These are phyloP conservation scores for Solanum rostratum DNA, from an alignment of 257 asterid species.

Conservation along the genomic window DNA sequence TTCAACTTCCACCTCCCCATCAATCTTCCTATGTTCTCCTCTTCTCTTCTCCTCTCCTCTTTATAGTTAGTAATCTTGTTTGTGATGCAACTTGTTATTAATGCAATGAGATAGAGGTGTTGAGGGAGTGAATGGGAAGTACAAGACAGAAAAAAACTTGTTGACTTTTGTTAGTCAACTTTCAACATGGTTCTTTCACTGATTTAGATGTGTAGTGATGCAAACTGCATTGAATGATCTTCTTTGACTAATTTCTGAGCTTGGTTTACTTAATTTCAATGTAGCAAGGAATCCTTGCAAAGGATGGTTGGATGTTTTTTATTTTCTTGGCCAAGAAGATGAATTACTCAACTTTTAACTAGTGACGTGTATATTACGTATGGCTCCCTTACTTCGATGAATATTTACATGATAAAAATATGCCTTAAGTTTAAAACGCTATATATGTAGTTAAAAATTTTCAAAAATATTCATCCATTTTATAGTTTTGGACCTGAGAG, in stretches of 20 bases:
- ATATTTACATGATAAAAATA: not conserved
- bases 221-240: not conserved
- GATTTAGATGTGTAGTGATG: not conserved
- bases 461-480: too few species aligned
- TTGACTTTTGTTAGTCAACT: not conserved
- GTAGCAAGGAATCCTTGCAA: not conserved
- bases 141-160: not conserved
- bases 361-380: not conserved
- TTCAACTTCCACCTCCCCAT: slow-evolving; percentile 28
- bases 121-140: not conserved
- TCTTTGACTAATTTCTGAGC: not conserved
- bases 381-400: not conserved
- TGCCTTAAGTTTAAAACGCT: not conserved
- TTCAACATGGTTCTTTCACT: not conserved
- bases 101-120: not conserved
- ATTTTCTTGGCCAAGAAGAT: not conserved
- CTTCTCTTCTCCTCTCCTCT: not conserved
- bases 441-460: not conserved
- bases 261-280: not conserved
- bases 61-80: not conserved
- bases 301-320: not conserved
- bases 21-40: not conserved
- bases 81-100: not conserved
- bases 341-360: not conserved
- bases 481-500: too few species aligned